Percentiles rank a stretch among this genome's conserved stretches.
These are phyloP conservation scores for Bretschneidera sinensis DNA, from an alignment of 345 rosid species.

Conservation along the genomic window DNA sequence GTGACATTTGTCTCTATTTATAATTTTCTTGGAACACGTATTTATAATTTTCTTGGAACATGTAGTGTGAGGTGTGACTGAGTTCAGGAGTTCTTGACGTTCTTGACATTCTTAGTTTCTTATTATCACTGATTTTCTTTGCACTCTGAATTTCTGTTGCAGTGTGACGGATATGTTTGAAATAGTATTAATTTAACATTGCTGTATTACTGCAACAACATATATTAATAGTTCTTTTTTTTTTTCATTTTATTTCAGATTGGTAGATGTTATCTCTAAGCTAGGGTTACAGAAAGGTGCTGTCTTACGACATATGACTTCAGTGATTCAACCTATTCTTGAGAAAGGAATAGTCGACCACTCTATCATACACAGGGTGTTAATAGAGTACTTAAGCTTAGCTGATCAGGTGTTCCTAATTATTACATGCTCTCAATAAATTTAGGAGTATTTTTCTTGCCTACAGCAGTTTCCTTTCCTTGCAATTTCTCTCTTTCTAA, in stretches of 20 bases:
- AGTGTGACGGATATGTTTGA: background rate
- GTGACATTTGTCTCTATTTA: too few species aligned
- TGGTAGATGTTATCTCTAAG: conserved; percentile 72
- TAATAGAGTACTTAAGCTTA: conserved; percentile 70
- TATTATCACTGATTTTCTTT: background rate
- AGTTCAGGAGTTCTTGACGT: too few species aligned
- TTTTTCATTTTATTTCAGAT: conserved; percentile 38
- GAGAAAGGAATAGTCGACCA: conserved; percentile 96
- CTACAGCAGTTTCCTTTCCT: background rate
- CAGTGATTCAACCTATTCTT: conserved; percentile 76
- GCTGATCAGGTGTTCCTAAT: conserved; percentile 60
- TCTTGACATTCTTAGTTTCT: too few species aligned
- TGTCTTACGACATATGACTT: conserved; percentile 72
- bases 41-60: too few species aligned
- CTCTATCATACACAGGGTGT: conserved; percentile 69
- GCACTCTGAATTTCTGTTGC: background rate
- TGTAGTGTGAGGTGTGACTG: too few species aligned
- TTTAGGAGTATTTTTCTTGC: conserved; percentile 3
- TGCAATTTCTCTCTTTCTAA: conserved; percentile 20
- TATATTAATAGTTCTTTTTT: conserved; percentile 3
- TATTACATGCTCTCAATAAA: too few species aligned
- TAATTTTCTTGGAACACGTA: too few species aligned
- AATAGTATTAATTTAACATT: background rate
- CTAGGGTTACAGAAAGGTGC: conserved; percentile 62
- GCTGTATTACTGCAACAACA: conserved; percentile 4